phyloP scores from a whole-genome alignment of 805 yeast genomes.

The Zygoascus flipseniorum region DNA sequence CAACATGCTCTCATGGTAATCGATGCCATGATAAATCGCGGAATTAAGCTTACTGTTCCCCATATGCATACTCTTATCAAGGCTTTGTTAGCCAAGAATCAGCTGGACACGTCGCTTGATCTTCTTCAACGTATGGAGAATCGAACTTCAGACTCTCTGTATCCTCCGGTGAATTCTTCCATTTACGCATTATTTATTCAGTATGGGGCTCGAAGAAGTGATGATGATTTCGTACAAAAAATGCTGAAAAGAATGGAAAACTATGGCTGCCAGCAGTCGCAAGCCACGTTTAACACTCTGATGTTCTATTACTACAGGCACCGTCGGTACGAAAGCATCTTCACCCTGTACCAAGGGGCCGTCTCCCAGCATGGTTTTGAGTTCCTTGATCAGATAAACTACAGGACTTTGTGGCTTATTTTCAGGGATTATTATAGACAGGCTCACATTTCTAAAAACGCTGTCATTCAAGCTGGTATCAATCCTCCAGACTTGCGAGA shows the following conservation, averaged over 20 bases:
- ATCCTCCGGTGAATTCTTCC: conserved; percentile 9
- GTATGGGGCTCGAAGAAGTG: conserved; percentile 13
- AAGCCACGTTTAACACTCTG: conserved; percentile 11
- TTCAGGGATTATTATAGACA: conserved; percentile 9
- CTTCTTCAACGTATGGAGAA: conserved; percentile 11
- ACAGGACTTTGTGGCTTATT: conserved; percentile 11
- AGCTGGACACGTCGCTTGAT: conserved; percentile 7
- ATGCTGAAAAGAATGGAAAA: conserved; percentile 11
- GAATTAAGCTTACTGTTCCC: conserved; percentile 5
- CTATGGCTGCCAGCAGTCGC: conserved; percentile 6
- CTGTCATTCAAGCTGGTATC: not conserved
- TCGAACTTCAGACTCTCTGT: not conserved
- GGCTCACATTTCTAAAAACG: not conserved
- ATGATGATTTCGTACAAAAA: conserved; percentile 3
- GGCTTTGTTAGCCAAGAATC: conserved; percentile 12
- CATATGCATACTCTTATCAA: conserved; percentile 12
- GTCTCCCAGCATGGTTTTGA: not conserved
- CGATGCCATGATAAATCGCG: conserved; percentile 15
- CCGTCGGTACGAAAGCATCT: conserved; percentile 6
- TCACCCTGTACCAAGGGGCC: conserved; percentile 3
- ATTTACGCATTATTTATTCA: conserved; percentile 16
- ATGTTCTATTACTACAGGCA: conserved; percentile 13
- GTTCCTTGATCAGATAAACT: conserved; percentile 7
- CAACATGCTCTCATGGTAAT: conserved; percentile 15
- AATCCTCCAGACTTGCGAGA: conserved; percentile 6